Conservation (phyloP, 331 rosid species). For the Erythrophleum ivorense region DNA sequence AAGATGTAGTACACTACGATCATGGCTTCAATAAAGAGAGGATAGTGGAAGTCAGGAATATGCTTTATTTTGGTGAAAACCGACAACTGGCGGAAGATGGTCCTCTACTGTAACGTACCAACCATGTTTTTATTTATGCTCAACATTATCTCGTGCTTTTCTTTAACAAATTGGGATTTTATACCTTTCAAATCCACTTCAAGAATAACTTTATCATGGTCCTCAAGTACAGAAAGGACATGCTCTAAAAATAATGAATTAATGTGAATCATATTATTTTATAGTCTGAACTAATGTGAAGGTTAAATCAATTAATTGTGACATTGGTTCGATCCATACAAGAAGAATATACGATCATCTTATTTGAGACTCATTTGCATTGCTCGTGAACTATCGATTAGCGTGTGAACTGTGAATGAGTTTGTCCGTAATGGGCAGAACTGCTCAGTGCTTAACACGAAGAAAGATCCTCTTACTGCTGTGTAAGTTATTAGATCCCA, state of each 20-base stretch:
- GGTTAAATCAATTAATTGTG: too few relatives aligned
- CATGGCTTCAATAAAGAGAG: neutral
- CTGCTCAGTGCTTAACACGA: too few relatives aligned
- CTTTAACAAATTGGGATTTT: slow-evolving; percentile 5
- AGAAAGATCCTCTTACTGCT: too few relatives aligned
- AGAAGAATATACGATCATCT: too few relatives aligned
- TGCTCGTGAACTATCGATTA: too few relatives aligned
- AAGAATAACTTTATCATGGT: slow-evolving; percentile 14
- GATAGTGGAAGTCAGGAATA: slow-evolving; percentile 3
- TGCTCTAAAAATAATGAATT: neutral
- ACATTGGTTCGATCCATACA: too few relatives aligned
- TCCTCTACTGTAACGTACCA: neutral
- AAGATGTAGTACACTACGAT: too few relatives aligned
- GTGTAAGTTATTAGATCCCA: too few relatives aligned
- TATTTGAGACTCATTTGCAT: too few relatives aligned
- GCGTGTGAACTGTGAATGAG: too few relatives aligned
- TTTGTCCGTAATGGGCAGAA: too few relatives aligned
- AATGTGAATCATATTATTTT: neutral
- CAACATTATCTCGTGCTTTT: slow-evolving; percentile 11
- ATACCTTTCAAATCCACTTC: neutral
- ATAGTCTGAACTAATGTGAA: too few relatives aligned
- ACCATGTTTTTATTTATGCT: slow-evolving; percentile 5
- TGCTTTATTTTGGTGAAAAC: neutral
- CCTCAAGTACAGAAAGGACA: neutral
- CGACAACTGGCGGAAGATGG: neutral